A percentile compares a stretch with the other conserved stretches of the same genome.
These are phyloP conservation scores for Trichoderma gamsii DNA, from an alignment of 495 filamentous ascomycete species.

Conservation along the genomic window DNA sequence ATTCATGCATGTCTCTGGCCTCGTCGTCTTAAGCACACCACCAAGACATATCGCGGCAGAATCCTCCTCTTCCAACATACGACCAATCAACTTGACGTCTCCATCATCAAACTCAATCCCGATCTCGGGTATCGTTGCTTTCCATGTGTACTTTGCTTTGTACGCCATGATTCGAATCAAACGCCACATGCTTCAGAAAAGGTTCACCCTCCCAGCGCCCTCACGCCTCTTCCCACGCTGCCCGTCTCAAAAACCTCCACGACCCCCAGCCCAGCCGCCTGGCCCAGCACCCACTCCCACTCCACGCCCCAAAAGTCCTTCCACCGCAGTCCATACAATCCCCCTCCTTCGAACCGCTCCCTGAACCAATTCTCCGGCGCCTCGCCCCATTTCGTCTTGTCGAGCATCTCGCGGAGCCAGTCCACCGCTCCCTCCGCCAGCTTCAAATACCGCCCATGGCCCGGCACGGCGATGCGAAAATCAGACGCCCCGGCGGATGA, in stretches of 20 bases:
- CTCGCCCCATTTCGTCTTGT: conserved; percentile 59
- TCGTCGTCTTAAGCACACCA: background rate
- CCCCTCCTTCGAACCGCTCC: conserved; percentile 74
- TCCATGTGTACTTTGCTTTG: background rate
- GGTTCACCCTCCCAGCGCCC: conserved; percentile 25
- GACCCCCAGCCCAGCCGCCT: conserved; percentile 71
- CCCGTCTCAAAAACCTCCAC: conserved; percentile 81
- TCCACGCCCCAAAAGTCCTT: conserved; percentile 67
- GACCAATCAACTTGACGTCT: too few relatives aligned
- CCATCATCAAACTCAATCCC: background rate
- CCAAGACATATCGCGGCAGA: background rate
- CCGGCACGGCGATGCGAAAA: conserved; percentile 65
- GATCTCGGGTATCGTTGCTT: background rate
- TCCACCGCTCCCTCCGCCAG: conserved; percentile 60
- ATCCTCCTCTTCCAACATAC: background rate
- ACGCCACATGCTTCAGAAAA: background rate
- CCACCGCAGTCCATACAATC: conserved; percentile 62
- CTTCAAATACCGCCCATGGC: conserved; percentile 65
- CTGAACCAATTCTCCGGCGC: conserved; percentile 58
- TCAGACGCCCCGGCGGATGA: conserved; percentile 19
- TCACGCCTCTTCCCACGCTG: conserved; percentile 68
- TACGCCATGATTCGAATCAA: background rate
- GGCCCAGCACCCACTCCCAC: conserved; percentile 74
- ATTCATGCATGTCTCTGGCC: background rate
- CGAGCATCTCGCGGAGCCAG: conserved; percentile 59